These are phyloP conservation scores for Staphylotrichum tortipilum DNA, from an alignment of 495 filamentous ascomycete genomes.

Conservation along the genomic window DNA sequence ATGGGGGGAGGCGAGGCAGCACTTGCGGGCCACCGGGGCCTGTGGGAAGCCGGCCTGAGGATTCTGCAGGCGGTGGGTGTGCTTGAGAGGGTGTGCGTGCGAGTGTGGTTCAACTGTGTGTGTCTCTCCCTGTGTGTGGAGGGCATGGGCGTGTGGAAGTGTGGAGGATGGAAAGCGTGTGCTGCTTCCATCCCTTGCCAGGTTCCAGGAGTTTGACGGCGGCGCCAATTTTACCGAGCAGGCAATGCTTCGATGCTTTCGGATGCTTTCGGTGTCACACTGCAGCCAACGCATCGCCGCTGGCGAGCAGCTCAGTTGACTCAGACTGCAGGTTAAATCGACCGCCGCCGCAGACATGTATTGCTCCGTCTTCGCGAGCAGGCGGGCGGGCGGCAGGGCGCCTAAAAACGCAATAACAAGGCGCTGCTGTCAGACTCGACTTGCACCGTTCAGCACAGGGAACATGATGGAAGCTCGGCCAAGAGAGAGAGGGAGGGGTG, in stretches of 20 bases:
- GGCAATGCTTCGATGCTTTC: background rate
- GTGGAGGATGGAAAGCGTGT: too few species aligned
- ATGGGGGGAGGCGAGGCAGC: background rate
- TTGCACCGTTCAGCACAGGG: background rate
- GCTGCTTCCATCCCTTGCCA: too few species aligned
- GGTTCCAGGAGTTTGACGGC: background rate
- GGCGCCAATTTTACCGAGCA: background rate
- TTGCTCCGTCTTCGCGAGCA: too few species aligned
- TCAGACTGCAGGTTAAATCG: too few species aligned
- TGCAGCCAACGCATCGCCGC: too few species aligned
- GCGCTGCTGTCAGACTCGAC: background rate
- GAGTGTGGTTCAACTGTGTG: too few species aligned
- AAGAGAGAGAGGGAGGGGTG: background rate
- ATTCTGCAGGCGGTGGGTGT: slow-evolving; percentile 3
- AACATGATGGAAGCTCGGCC: background rate
- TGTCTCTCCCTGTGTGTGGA: background rate
- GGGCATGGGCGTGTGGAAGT: slow-evolving; percentile 2
- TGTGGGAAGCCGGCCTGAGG: background rate
- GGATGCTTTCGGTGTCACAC: background rate
- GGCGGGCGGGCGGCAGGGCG: too few species aligned
- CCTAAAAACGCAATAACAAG: too few species aligned
- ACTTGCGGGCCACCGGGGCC: slow-evolving; percentile 5
- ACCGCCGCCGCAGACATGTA: too few species aligned
- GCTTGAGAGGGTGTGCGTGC: slow-evolving; percentile 1
- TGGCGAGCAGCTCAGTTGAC: too few species aligned